Evolutionary conservation across 2,329 filamentous ascomycete species (phyloP), one percentile per base, ranked within the genome.

Genomic region (Ascocoryne sarcoides): DNA sequence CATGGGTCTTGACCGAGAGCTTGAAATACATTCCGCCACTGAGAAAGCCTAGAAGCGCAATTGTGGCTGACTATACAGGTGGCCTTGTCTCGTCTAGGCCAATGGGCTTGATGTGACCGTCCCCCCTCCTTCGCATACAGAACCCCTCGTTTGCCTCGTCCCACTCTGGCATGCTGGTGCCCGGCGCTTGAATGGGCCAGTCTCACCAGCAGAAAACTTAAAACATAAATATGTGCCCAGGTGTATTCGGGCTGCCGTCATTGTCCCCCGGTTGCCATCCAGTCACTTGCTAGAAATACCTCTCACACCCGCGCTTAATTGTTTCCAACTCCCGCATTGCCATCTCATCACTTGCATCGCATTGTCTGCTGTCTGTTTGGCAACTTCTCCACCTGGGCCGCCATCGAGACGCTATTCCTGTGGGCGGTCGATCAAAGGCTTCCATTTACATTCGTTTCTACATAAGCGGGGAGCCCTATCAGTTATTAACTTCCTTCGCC

Each of bases 291-390:
- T 55, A 44, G 49, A 53, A 50, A 53, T 52, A 52, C 40, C 36
- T 43, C 31, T 48, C 41, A 42, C 41, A 45, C 35, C 50, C 49
- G 49, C 47, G 50, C 46, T 52, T 51, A 50, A 47, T 37, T 47
- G 45, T 51, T 51, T 46, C 46, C 43, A 15, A 37, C 37, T 39
- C 48, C 43, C 46, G 47, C 50, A 52, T 49, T 44, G 31, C 43
- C 43, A 44, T 45, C 44, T 50, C 45, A 44, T 52, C 49, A 53
- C 52, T 43, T 54, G 50, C 52, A 53, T 50, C 38, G 49, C 47
- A 47, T 40, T 33, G 15, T 38, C 23, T 26, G 44, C 38, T 33
- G 15, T 38, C 23, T 26, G 44, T 43, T 42, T 32, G 43, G 46
- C 41, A 21, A 37, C 37, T 49, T 36, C 40, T 33, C 41, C 34